Evolutionary conservation across 2,329 filamentous ascomycete genomes (phyloP).

Genomic region (Paraphoma chrysanthemicola): DNA sequence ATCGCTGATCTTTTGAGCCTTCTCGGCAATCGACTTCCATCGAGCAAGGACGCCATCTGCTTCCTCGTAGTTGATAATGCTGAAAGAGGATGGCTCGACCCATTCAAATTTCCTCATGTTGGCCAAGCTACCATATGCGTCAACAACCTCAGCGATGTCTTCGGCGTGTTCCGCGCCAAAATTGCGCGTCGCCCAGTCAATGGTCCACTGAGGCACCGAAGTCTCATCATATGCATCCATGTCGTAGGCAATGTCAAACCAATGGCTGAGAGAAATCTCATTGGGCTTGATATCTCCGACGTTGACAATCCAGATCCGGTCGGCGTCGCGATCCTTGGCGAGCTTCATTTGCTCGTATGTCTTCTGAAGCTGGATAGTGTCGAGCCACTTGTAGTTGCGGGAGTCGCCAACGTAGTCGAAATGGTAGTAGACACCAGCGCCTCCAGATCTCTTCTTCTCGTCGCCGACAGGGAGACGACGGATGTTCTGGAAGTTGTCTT

Average conservation of each 20-base stretch:
- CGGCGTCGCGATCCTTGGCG: constrained; percentile 64
- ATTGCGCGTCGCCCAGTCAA: constrained; percentile 63
- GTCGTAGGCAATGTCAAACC: constrained; percentile 73
- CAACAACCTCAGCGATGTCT: constrained; percentile 60
- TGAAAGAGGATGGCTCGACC: constrained; percentile 65
- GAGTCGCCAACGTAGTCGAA: constrained; percentile 69
- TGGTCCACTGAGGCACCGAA: constrained; percentile 63
- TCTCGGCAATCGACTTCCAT: constrained; percentile 61
- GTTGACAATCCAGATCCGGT: constrained; percentile 71
- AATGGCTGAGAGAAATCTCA: constrained; percentile 71
- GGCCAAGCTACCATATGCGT: constrained; percentile 64
- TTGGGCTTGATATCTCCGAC: constrained; percentile 71
- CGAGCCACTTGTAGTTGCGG: constrained; percentile 66
- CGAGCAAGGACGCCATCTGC: constrained; percentile 64
- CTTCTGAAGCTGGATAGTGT: constrained; percentile 70
- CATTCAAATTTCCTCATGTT: constrained; percentile 69
- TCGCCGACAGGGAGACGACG: constrained; percentile 66
- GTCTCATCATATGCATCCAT: constrained; percentile 63
- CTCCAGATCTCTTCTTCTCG: constrained; percentile 66
- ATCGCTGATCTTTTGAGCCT: constrained; percentile 65
- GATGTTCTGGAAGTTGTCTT: constrained; percentile 74
- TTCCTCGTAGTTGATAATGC: constrained; percentile 69
- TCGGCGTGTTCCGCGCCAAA: constrained; percentile 60
- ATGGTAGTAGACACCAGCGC: constrained; percentile 72
- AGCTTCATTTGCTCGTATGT: constrained; percentile 71